A percentile compares a stretch with the other conserved stretches of the same genome.
Evolutionary conservation across 352 stramenopile genomes (phyloP).

Genomic region (Pythium guiyangense): DNA sequence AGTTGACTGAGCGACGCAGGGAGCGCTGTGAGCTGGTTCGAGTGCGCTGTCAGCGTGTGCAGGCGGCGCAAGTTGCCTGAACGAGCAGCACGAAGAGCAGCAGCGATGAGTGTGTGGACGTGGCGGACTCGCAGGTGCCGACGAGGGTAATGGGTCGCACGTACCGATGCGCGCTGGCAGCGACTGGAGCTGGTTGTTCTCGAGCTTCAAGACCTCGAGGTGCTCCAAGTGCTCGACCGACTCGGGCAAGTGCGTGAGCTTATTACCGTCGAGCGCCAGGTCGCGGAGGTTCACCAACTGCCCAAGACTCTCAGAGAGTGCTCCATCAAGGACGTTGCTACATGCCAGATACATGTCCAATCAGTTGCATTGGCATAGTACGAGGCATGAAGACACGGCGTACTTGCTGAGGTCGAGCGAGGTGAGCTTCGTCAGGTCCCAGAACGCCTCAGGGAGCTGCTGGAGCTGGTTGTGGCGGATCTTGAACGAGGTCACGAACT

Average conservation of each 20-base stretch:
- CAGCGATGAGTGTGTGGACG: too few relatives aligned
- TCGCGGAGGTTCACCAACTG: slow-evolving; percentile 56
- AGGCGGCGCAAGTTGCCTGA: slow-evolving; percentile 35
- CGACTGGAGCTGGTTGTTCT: slow-evolving; percentile 49
- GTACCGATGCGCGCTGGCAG: slow-evolving; percentile 53
- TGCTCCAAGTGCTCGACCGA: slow-evolving; percentile 32
- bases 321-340: slow-evolving; percentile 59
- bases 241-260: slow-evolving; percentile 50
- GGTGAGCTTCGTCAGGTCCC: slow-evolving; percentile 46
- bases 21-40: slow-evolving; percentile 54
- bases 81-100: not conserved
- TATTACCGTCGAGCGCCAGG: slow-evolving; percentile 61
- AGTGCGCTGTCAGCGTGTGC: slow-evolving; percentile 53
- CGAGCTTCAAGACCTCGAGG: slow-evolving; percentile 58
- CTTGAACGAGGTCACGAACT: slow-evolving; percentile 55
- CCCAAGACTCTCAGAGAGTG: slow-evolving; percentile 41
- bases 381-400: slow-evolving; percentile 1
- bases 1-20: slow-evolving; percentile 44
- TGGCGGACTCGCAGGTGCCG: too few relatives aligned
- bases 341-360: slow-evolving; percentile 3
- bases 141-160: not conserved
- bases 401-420: slow-evolving; percentile 82
- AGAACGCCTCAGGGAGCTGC: slow-evolving; percentile 48
- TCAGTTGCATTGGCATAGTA: not conserved
- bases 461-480: slow-evolving; percentile 68